These are phyloP conservation scores for Brachypodium distachyon DNA, from an alignment of 202 grass and related monocot species.

Conservation along the genomic window DNA sequence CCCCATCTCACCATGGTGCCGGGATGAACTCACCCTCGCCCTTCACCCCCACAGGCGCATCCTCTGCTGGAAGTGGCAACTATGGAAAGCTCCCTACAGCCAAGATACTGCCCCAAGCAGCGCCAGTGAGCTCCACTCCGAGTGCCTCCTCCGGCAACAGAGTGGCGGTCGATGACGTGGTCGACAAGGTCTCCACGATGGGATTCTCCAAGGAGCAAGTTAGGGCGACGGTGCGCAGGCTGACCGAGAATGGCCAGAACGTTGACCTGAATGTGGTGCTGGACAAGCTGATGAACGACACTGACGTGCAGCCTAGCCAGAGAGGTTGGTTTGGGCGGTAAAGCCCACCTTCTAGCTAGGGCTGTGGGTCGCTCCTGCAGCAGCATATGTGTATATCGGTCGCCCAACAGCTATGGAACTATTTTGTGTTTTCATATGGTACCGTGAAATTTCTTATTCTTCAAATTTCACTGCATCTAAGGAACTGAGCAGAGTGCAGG, in stretches of 20 bases:
- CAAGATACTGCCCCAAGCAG: slow-evolving; percentile 56
- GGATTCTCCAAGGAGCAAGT: slow-evolving; percentile 94
- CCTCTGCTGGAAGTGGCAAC: slow-evolving; percentile 28
- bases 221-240: slow-evolving; percentile 61
- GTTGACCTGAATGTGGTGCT: slow-evolving; percentile 91
- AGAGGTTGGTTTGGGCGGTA: slow-evolving; percentile 61
- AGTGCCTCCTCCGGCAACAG: slow-evolving; percentile 36
- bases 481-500: neutral
- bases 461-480: neutral
- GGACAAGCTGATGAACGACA: slow-evolving; percentile 85
- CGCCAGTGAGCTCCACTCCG: slow-evolving; percentile 21
- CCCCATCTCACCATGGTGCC: slow-evolving; percentile 48
- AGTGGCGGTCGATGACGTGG: slow-evolving; percentile 67
- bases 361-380: neutral
- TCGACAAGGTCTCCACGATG: slow-evolving; percentile 89
- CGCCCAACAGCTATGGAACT: neutral
- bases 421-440: neutral
- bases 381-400: slow-evolving; percentile 40
- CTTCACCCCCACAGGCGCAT: slow-evolving; percentile 15
- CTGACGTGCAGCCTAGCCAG: slow-evolving; percentile 43
- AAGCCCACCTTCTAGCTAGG: neutral
- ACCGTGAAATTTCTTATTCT: neutral
- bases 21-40: slow-evolving; percentile 38
- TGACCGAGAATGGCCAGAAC: slow-evolving; percentile 82
- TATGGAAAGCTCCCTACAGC: slow-evolving; percentile 62